phyloP scores from a whole-genome alignment of 2,329 filamentous ascomycete genomes.

The Talaromyces islandicus region DNA sequence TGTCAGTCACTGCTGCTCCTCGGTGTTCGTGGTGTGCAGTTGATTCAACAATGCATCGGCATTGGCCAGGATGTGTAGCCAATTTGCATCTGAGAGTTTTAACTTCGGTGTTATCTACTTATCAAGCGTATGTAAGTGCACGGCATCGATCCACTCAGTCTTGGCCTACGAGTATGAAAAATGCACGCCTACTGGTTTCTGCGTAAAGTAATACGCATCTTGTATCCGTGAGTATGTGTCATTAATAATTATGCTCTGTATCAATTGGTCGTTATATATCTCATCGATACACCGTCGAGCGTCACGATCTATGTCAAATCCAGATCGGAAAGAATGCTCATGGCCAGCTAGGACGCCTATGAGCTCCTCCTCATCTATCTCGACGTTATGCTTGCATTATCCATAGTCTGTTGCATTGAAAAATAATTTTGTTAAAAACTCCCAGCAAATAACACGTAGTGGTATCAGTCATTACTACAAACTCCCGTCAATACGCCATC shows the following conservation, averaged over 20 bases:
- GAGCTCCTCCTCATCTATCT: background rate
- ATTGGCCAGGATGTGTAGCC: background rate
- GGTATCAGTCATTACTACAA: background rate
- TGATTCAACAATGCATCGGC: background rate
- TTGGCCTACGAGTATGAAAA: background rate
- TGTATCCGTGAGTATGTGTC: too few species aligned
- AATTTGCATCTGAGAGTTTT: background rate
- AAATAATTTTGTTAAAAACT: background rate
- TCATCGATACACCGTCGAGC: background rate
- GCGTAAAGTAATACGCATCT: too few species aligned
- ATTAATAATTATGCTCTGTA: too few species aligned
- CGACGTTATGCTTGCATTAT: background rate
- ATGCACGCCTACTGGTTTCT: background rate
- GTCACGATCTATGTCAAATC: too few species aligned
- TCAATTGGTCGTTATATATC: background rate
- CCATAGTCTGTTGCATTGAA: background rate
- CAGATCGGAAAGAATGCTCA: background rate
- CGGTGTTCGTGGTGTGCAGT: background rate
- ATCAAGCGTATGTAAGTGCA: background rate
- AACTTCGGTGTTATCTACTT: background rate
- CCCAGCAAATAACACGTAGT: background rate
- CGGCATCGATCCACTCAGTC: background rate
- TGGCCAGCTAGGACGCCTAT: background rate
- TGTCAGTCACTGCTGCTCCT: background rate
- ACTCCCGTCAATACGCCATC: background rate